A percentile compares a stretch with the other conserved stretches of the same genome.
These are phyloP conservation scores for Chaetomium strumarium DNA, from an alignment of 2,329 filamentous ascomycete genomes.

Conservation along the genomic window DNA sequence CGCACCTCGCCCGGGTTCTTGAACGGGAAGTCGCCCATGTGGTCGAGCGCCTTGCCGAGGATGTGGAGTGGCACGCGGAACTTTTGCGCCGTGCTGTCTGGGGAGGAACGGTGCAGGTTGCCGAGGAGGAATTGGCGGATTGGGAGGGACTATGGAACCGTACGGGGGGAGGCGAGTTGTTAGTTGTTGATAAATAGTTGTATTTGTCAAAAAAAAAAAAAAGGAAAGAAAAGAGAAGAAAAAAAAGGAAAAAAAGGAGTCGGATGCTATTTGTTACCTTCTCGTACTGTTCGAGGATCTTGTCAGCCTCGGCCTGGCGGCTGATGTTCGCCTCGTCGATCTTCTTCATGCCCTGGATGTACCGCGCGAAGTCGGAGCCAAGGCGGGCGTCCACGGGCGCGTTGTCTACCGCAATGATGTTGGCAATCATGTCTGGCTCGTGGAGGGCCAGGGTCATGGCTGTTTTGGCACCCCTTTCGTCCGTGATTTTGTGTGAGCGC, in stretches of 20 bases:
- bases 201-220: background rate
- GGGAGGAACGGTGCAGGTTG: slow-evolving; percentile 61
- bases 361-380: slow-evolving; percentile 67
- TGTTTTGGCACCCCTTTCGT: slow-evolving; percentile 76
- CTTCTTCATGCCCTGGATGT: slow-evolving; percentile 76
- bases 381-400: slow-evolving; percentile 78
- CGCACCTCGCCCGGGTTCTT: slow-evolving; percentile 60
- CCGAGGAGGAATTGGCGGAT: slow-evolving; percentile 90
- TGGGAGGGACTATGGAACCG: slow-evolving; percentile 61
- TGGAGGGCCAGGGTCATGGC: slow-evolving; percentile 81
- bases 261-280: slow-evolving; percentile 41
- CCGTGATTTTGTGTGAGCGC: background rate
- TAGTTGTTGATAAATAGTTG: too few relatives aligned
- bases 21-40: slow-evolving; percentile 87
- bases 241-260: too few relatives aligned
- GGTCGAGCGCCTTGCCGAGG: slow-evolving; percentile 60
- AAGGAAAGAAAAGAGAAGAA: too few relatives aligned
- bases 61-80: slow-evolving; percentile 76
- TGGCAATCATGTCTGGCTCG: slow-evolving; percentile 59
- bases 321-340: slow-evolving; percentile 65
- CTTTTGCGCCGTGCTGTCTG: slow-evolving; percentile 44
- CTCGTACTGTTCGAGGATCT: slow-evolving; percentile 70
- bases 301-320: slow-evolving; percentile 71
- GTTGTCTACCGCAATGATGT: slow-evolving; percentile 84
- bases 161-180: too few relatives aligned